Conservation (phyloP, 306 rosid species). For the Prosopis cineraria region DNA sequence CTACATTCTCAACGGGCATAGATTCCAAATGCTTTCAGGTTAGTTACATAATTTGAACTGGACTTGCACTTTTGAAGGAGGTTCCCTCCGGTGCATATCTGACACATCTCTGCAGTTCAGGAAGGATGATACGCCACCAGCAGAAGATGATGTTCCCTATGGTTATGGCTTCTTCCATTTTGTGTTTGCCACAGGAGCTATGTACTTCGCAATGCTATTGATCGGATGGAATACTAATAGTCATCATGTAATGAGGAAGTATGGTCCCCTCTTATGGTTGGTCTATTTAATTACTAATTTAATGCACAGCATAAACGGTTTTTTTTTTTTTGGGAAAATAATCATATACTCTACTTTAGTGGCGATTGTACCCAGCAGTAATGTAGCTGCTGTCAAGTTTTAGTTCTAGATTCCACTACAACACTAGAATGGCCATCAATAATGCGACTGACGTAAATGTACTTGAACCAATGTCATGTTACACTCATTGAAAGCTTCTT, state of each 20-base stretch:
- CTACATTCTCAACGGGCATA: conserved; percentile 95
- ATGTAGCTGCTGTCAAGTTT: conserved; percentile 13
- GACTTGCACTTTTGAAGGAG: conserved; percentile 17
- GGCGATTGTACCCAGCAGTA: conserved; percentile 4
- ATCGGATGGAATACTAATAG: conserved; percentile 77
- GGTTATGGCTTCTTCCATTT: conserved; percentile 99
- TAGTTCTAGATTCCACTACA: background rate
- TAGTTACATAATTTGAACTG: conserved; percentile 39
- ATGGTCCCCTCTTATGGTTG: conserved; percentile 27
- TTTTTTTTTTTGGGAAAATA: background rate
- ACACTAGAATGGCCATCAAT: conserved; percentile 5
- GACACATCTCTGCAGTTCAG: conserved; percentile 63
- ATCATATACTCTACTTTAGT: conserved; percentile 12
- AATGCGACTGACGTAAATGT: conserved; percentile 1
- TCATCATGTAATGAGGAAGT: conserved; percentile 83
- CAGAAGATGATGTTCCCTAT: conserved; percentile 88
- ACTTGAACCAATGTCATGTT: background rate
- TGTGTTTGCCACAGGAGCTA: conserved; percentile 96
- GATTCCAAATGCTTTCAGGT: conserved; percentile 97
- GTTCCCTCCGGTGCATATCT: conserved; percentile 35
- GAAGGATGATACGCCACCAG: conserved; percentile 58
- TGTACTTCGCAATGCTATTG: conserved; percentile 98
- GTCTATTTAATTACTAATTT: conserved; percentile 18
- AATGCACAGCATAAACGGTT: background rate
- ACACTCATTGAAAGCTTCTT: background rate